phyloP scores from a whole-genome alignment of 1,139 yeast genomes.

The Nakaseomyces sp. region DNA sequence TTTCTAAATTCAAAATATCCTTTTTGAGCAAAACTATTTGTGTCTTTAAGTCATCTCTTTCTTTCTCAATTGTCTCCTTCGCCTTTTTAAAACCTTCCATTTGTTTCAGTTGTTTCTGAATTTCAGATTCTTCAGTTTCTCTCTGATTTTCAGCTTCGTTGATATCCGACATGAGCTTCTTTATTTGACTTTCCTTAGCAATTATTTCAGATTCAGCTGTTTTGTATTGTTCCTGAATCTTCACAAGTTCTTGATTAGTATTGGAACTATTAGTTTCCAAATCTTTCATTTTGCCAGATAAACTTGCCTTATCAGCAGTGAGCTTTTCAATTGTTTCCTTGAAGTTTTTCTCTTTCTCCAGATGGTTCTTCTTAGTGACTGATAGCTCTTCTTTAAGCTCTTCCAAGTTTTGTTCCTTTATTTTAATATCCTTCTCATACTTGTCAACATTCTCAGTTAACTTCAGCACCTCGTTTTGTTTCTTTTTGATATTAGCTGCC shows the following conservation, averaged over 20 bases:
- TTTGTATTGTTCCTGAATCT: not conserved
- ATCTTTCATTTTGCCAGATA: not conserved
- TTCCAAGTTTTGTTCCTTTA: conserved; percentile 5
- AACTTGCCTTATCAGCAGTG: not conserved
- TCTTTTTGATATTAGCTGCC: conserved; percentile 6
- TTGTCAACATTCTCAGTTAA: not conserved
- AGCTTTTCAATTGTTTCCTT: not conserved
- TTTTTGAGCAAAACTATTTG: conserved; percentile 1
- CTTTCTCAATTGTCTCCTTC: not conserved
- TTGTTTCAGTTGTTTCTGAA: not conserved
- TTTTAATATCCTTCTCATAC: not conserved
- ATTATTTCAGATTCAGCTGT: conserved; percentile 3
- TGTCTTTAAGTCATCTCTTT: not conserved
- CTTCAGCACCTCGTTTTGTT: not conserved
- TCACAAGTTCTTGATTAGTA: not conserved
- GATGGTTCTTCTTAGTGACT: not conserved
- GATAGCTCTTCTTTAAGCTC: not conserved
- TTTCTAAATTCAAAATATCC: not conserved
- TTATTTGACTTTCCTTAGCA: conserved; percentile 5
- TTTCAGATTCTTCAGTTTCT: not conserved
- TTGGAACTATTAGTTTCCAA: not conserved
- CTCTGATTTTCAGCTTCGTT: not conserved
- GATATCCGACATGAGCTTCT: not conserved
- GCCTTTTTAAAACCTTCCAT: not conserved
- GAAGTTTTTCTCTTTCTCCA: not conserved